Conservation (phyloP, 495 filamentous ascomycete genomes). For the Penicillium turbatum region DNA sequence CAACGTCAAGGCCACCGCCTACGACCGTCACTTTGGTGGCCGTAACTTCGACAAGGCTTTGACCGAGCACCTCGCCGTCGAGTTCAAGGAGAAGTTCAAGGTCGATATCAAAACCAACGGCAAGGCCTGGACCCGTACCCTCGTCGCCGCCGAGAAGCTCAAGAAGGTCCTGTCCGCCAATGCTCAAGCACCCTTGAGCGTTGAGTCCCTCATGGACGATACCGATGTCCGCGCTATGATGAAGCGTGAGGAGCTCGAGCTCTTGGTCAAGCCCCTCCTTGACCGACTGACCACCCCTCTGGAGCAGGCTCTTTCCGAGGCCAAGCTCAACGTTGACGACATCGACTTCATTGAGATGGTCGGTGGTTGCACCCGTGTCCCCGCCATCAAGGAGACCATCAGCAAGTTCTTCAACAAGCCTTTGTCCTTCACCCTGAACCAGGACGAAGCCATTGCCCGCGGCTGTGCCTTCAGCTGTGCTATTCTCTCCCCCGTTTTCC, state of each 20-base stretch:
- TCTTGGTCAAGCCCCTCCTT: conserved; percentile 80
- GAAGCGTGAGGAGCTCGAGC: conserved; percentile 92
- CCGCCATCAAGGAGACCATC: conserved; percentile 85
- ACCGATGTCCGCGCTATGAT: conserved; percentile 84
- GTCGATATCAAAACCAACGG: conserved; percentile 83
- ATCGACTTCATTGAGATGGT: conserved; percentile 94
- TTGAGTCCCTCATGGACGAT: conserved; percentile 99
- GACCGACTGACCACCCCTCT: conserved; percentile 67
- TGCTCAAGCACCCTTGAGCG: conserved; percentile 87
- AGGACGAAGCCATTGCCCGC: conserved; percentile 94
- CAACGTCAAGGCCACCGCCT: conserved; percentile 86
- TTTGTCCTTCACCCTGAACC: conserved; percentile 96
- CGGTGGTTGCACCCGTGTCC: conserved; percentile 92
- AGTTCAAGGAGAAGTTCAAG: conserved; percentile 92
- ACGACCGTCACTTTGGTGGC: conserved; percentile 94
- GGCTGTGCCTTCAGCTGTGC: conserved; percentile 98
- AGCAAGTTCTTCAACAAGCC: conserved; percentile 84
- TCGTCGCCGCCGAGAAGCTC: conserved; percentile 87
- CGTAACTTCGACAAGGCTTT: conserved; percentile 94
- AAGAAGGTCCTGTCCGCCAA: conserved; percentile 99
- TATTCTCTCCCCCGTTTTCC: conserved; percentile 96
- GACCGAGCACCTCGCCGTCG: conserved; percentile 88
- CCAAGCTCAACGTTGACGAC: conserved; percentile 82
- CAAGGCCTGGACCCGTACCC: conserved; percentile 83
- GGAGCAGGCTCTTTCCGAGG: conserved; percentile 87